These are phyloP conservation scores for Eremothecium cymbalariae DNA, from an alignment of 1,139 yeast species.

Conservation along the genomic window DNA sequence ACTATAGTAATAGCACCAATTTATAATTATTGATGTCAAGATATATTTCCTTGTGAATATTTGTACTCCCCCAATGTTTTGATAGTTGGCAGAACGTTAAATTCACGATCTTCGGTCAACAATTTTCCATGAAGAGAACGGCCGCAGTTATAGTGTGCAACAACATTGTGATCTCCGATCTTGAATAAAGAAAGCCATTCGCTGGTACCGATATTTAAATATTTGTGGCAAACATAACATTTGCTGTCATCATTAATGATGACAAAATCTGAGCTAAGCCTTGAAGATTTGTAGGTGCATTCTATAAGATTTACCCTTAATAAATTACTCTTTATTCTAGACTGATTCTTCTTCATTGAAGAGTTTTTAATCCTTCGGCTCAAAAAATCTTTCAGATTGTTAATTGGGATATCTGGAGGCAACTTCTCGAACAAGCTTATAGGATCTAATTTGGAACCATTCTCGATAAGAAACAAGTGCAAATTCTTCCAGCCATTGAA, in stretches of 20 bases:
- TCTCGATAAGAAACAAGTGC: conserved; percentile 21
- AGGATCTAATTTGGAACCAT: conserved; percentile 18
- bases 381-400: conserved; percentile 15
- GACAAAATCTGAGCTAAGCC: conserved; percentile 14
- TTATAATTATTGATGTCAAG: too few species aligned
- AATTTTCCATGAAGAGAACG: conserved; percentile 16
- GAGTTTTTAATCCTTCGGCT: conserved; percentile 15
- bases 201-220: conserved; percentile 14
- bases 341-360: conserved; percentile 14
- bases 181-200: conserved; percentile 22
- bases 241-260: conserved; percentile 19
- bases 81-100: neutral
- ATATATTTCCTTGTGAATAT: too few species aligned
- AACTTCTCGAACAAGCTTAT: conserved; percentile 15
- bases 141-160: conserved; percentile 25
- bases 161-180: conserved; percentile 13
- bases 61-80: neutral
- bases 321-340: conserved; percentile 17
- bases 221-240: conserved; percentile 26
- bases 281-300: conserved; percentile 15
- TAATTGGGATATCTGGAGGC: conserved; percentile 18
- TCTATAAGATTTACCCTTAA: conserved; percentile 24
- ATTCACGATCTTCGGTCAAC: neutral
- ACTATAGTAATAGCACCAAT: too few species aligned
- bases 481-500: conserved; percentile 5